phyloP scores from a whole-genome alignment of 208 protist species.

The Crithidia bombi region DNA sequence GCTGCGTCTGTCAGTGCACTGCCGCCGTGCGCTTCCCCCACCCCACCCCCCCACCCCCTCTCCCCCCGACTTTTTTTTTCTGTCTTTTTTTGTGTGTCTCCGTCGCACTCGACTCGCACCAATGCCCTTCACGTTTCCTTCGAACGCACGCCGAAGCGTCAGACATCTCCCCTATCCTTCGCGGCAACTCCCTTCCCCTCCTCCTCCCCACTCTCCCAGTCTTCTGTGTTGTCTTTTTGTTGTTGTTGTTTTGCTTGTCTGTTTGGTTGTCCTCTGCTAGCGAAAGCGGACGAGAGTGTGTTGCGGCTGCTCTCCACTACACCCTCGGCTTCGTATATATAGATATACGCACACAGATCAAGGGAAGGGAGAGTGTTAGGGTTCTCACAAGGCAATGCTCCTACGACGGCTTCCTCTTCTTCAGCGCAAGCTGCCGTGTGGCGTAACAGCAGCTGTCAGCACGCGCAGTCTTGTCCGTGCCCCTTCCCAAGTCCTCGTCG shows the following conservation, averaged over 20 bases:
- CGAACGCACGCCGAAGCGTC: too few relatives aligned
- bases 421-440: slow-evolving; percentile 5
- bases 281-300: too few relatives aligned
- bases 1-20: too few relatives aligned
- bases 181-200: background rate
- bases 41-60: too few relatives aligned
- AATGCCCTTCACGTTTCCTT: too few relatives aligned
- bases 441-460: background rate
- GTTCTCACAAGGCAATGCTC: slow-evolving; percentile 1
- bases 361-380: background rate
- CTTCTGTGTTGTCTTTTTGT: slow-evolving; percentile 8
- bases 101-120: too few relatives aligned
- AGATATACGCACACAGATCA: background rate
- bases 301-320: background rate
- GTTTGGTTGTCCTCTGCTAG: too few relatives aligned
- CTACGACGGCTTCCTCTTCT: background rate
- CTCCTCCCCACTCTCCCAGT: background rate
- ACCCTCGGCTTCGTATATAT: background rate
- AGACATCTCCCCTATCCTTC: too few relatives aligned
- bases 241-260: slow-evolving; percentile 10
- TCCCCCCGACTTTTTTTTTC: too few relatives aligned
- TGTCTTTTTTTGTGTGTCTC: too few relatives aligned
- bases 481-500: background rate
- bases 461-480: background rate
- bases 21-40: too few relatives aligned